phyloP scores from a whole-genome alignment of 768 basidiomycete species.

The Russula abietina region DNA sequence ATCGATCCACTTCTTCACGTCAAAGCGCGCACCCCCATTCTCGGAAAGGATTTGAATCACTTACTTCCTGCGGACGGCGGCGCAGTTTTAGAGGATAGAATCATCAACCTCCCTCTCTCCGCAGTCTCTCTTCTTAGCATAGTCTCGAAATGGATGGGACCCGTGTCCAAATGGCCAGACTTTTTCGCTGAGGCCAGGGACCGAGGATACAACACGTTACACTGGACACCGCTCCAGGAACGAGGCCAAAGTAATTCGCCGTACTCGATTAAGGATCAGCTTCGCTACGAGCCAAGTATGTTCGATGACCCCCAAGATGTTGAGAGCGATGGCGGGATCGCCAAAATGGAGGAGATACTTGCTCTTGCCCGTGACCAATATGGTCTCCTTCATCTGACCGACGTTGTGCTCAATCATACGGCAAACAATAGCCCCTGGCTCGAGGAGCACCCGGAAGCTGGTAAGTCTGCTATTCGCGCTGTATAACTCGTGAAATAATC shows the following conservation, averaged over 20 bases:
- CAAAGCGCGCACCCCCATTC: slow-evolving; percentile 68
- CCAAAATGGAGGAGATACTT: slow-evolving; percentile 58
- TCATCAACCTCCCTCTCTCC: slow-evolving; percentile 73
- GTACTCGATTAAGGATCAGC: slow-evolving; percentile 88
- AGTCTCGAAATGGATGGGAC: slow-evolving; percentile 98
- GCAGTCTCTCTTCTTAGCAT: slow-evolving; percentile 84
- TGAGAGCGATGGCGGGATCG: slow-evolving; percentile 46
- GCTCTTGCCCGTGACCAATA: slow-evolving; percentile 74
- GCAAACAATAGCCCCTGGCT: slow-evolving; percentile 93
- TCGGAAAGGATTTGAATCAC: slow-evolving; percentile 48
- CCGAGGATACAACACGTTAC: slow-evolving; percentile 96
- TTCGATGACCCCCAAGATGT: slow-evolving; percentile 40
- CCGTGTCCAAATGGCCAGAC: slow-evolving; percentile 64
- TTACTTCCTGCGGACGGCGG: slow-evolving; percentile 51
- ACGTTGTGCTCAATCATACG: slow-evolving; percentile 97
- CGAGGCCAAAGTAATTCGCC: slow-evolving; percentile 86
- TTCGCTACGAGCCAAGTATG: slow-evolving; percentile 71
- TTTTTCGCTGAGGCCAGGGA: slow-evolving; percentile 80
- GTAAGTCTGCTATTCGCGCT: slow-evolving; percentile 37
- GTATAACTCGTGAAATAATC: background rate
- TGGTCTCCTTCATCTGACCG: slow-evolving; percentile 84
- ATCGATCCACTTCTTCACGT: slow-evolving; percentile 83
- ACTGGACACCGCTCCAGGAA: slow-evolving; percentile 93
- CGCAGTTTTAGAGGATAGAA: slow-evolving; percentile 42
- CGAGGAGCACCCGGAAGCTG: slow-evolving; percentile 90